A percentile compares a stretch with the other conserved stretches of the same genome.
These are phyloP conservation scores for Cytospora paraplurivora DNA, from an alignment of 2,329 filamentous ascomycete species.

Conservation along the genomic window DNA sequence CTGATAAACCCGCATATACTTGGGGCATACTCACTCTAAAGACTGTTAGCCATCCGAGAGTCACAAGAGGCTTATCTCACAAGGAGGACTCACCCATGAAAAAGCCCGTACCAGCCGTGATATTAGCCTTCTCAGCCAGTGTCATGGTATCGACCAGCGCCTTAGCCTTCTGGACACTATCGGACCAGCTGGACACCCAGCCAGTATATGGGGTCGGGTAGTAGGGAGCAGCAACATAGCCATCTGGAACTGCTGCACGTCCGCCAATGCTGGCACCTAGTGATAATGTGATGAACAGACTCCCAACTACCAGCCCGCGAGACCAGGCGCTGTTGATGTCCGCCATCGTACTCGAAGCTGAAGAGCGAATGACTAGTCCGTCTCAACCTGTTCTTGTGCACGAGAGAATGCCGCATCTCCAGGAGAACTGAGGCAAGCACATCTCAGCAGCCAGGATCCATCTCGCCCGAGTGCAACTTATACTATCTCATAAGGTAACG, in stretches of 20 bases:
- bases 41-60: constrained; percentile 21
- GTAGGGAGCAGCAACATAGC: constrained; percentile 58
- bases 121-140: constrained; percentile 77
- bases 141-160: constrained; percentile 74
- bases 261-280: constrained; percentile 32
- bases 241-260: constrained; percentile 36
- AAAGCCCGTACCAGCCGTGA: constrained; percentile 70
- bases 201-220: constrained; percentile 75
- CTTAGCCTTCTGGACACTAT: constrained; percentile 70
- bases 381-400: constrained; percentile 6
- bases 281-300: constrained; percentile 29
- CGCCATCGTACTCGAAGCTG: constrained; percentile 20
- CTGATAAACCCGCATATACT: not conserved
- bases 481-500: constrained; percentile 6
- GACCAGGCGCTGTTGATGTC: constrained; percentile 7
- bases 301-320: constrained; percentile 12
- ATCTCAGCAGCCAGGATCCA: not conserved
- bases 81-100: constrained; percentile 61
- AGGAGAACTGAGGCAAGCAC: constrained; percentile 8
- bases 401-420: constrained; percentile 3
- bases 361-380: constrained; percentile 14
- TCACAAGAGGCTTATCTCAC: not conserved
- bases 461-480: constrained; percentile 24
- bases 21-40: constrained; percentile 31
- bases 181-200: constrained; percentile 68